Evolutionary conservation across 176 grass and related monocot genomes (phyloP).

Genomic region (Oryza nivara): DNA sequence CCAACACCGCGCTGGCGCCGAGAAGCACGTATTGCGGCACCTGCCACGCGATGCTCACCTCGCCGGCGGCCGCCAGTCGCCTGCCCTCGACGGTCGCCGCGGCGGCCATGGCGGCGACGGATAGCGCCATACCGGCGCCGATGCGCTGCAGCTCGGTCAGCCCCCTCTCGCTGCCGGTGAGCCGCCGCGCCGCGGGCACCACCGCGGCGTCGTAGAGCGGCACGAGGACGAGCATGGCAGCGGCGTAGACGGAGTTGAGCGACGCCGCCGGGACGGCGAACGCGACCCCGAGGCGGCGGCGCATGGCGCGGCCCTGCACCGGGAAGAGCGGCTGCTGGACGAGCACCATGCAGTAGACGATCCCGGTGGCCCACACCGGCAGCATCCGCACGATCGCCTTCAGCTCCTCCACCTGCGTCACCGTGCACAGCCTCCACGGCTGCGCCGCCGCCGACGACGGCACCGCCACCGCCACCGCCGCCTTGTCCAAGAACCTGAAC

Average conservation of each 20-base stretch:
- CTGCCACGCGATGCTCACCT: constrained; percentile 47
- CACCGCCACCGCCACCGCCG: constrained; percentile 33
- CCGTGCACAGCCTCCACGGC: constrained; percentile 55
- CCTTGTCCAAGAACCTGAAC: constrained; percentile 56
- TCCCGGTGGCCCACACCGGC: constrained; percentile 55
- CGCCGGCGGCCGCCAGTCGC: constrained; percentile 24
- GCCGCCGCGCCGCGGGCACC: constrained; percentile 36
- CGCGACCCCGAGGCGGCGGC: constrained; percentile 16
- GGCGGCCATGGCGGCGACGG: constrained; percentile 36
- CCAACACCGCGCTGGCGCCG: constrained; percentile 30
- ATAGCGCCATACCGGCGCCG: neutral
- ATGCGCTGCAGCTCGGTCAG: constrained; percentile 37
- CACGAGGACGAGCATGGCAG: constrained; percentile 38
- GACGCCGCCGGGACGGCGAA: constrained; percentile 52
- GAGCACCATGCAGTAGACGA: constrained; percentile 51
- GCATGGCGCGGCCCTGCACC: constrained; percentile 56
- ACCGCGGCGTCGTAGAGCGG: constrained; percentile 52
- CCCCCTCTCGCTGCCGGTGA: constrained; percentile 55
- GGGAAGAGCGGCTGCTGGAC: constrained; percentile 54
- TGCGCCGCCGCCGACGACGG: constrained; percentile 5
- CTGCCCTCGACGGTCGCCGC: constrained; percentile 47
- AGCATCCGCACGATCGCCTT: constrained; percentile 56
- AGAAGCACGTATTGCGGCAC: constrained; percentile 31
- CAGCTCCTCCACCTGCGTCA: constrained; percentile 60
- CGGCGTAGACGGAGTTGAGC: constrained; percentile 45